phyloP scores from a whole-genome alignment of 345 rosid species.

The Eucalyptus brandiana region DNA sequence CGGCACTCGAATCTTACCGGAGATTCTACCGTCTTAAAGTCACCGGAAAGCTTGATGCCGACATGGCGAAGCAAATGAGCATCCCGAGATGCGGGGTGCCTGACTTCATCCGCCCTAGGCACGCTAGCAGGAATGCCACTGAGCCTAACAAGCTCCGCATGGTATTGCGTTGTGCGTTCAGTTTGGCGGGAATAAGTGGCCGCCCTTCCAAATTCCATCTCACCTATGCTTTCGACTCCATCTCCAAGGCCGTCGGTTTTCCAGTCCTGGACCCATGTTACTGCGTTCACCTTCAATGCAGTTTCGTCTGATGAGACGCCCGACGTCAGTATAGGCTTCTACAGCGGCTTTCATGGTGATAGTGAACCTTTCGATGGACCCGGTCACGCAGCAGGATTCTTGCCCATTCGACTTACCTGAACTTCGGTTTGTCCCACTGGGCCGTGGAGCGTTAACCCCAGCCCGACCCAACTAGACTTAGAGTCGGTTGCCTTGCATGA shows the following conservation, averaged over 20 bases:
- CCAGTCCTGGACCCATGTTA: conserved; percentile 1
- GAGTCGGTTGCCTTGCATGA: conserved; percentile 13
- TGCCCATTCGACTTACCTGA: conserved; percentile 2
- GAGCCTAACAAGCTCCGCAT: neutral
- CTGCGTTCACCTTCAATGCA: conserved; percentile 3
- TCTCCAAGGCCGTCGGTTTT: neutral
- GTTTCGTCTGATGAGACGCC: neutral
- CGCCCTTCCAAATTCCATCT: neutral
- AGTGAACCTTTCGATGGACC: neutral
- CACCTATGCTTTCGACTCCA: neutral
- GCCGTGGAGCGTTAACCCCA: neutral
- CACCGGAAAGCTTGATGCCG: neutral
- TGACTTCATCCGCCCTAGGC: neutral
- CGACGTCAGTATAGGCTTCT: conserved; percentile 1
- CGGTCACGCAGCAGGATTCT: neutral
- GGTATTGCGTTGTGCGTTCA: neutral
- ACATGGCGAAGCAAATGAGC: neutral
- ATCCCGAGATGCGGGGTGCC: conserved; percentile 5
- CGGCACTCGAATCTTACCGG: neutral
- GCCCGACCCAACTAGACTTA: neutral
- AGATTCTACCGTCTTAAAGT: neutral
- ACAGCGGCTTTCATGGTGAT: neutral
- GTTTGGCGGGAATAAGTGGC: neutral
- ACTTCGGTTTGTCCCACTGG: conserved; percentile 3
- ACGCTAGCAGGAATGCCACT: neutral